Evolutionary conservation across 257 asterid species (phyloP).

Genomic region (Scutellaria minor): DNA sequence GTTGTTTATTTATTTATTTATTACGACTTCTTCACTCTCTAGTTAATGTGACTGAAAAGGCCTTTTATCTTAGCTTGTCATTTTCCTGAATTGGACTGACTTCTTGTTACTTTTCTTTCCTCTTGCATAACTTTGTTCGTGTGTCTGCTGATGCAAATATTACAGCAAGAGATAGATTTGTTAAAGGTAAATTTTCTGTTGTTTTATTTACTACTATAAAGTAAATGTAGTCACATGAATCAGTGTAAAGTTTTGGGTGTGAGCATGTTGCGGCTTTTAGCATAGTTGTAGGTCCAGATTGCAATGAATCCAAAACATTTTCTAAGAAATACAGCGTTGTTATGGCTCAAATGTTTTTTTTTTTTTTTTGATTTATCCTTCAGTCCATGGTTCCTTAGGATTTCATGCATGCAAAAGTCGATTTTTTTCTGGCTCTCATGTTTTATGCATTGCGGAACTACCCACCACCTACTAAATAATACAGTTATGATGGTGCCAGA

Average conservation of each 20-base stretch:
- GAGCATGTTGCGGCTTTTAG: constrained; percentile 9
- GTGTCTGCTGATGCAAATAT: constrained; percentile 30
- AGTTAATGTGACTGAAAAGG: constrained; percentile 24
- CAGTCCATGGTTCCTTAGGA: constrained; percentile 15
- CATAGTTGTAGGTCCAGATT: constrained; percentile 5
- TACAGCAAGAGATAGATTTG: constrained; percentile 98
- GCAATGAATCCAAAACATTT: constrained; percentile 3
- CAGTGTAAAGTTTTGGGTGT: background rate
- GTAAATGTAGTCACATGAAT: background rate
- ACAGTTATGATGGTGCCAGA: constrained; percentile 1
- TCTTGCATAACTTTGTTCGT: constrained; percentile 13
- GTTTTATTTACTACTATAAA: constrained; percentile 17
- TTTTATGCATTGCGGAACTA: constrained; percentile 24
- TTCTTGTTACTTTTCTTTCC: constrained; percentile 31
- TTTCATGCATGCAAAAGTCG: constrained; percentile 25
- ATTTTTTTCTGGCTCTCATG: background rate
- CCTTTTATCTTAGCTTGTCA: constrained; percentile 8
- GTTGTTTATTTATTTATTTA: background rate
- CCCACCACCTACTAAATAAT: constrained; percentile 2
- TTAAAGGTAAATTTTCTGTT: constrained; percentile 67
- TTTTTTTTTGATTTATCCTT: constrained; percentile 8
- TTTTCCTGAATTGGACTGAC: constrained; percentile 32
- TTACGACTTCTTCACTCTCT: background rate
- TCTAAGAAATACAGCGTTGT: background rate
- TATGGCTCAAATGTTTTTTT: constrained; percentile 25